A percentile compares a stretch with the other conserved stretches of the same genome.
These are phyloP conservation scores for Xylariaceae sp. DNA, from an alignment of 2,329 filamentous ascomycete genomes.

Conservation along the genomic window DNA sequence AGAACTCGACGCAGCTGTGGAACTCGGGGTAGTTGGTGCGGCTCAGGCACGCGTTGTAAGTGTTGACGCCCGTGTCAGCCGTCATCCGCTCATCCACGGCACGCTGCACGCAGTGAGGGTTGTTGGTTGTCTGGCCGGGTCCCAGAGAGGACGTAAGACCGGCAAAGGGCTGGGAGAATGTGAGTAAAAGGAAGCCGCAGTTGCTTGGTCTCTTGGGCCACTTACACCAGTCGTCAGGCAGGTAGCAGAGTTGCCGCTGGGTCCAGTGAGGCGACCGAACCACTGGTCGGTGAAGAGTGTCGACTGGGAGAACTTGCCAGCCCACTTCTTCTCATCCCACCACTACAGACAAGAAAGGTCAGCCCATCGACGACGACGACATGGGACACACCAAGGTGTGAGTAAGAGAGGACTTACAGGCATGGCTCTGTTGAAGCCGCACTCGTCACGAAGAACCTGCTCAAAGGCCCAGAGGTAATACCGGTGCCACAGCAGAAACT, in stretches of 20 bases:
- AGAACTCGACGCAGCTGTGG: constrained; percentile 28
- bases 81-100: constrained; percentile 28
- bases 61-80: constrained; percentile 22
- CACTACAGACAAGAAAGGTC: constrained; percentile 15
- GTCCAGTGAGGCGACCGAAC: constrained; percentile 26
- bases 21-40: constrained; percentile 27
- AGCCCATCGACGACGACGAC: background rate
- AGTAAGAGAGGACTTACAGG: constrained; percentile 15
- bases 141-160: constrained; percentile 23
- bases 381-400: background rate
- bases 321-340: constrained; percentile 34
- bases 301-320: constrained; percentile 26
- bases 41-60: constrained; percentile 23
- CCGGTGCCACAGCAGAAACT: constrained; percentile 32
- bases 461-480: constrained; percentile 30
- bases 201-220: background rate
- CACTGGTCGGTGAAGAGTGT: constrained; percentile 27
- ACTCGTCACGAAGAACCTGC: constrained; percentile 30
- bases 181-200: constrained; percentile 7
- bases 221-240: constrained; percentile 26
- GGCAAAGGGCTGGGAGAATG: constrained; percentile 18
- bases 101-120: constrained; percentile 30
- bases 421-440: constrained; percentile 29
- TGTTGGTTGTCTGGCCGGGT: constrained; percentile 24
- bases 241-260: constrained; percentile 24